These are phyloP conservation scores for Agarophyton chilense DNA, from an alignment of 23 red algal genomes.

Conservation along the genomic window DNA sequence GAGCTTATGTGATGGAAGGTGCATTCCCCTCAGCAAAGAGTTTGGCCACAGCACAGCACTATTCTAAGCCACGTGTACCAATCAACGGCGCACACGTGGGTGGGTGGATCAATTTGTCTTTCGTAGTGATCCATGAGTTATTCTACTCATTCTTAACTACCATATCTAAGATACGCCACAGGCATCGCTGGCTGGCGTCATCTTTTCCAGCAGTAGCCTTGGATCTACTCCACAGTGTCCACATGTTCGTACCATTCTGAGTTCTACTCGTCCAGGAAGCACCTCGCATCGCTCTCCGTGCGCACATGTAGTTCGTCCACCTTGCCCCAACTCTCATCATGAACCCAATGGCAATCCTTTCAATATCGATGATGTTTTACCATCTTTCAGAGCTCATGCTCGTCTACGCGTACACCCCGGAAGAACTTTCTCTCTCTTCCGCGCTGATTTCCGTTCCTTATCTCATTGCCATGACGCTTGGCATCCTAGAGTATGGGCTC, in stretches of 20 bases:
- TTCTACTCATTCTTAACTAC: too few relatives aligned
- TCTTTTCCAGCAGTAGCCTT: too few relatives aligned
- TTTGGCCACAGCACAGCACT: too few relatives aligned
- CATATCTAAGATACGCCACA: too few relatives aligned
- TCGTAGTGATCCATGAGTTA: too few relatives aligned
- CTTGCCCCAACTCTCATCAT: background rate
- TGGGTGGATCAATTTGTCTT: too few relatives aligned
- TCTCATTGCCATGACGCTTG: constrained; percentile 68
- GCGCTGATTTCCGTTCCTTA: constrained; percentile 76
- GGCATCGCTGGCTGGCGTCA: too few relatives aligned
- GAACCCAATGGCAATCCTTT: constrained; percentile 16
- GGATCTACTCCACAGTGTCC: too few relatives aligned
- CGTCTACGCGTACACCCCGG: constrained; percentile 46
- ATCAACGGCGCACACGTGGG: background rate
- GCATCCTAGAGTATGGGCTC: constrained; percentile 74
- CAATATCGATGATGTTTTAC: constrained; percentile 61
- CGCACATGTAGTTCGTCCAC: background rate
- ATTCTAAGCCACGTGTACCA: background rate
- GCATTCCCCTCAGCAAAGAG: too few relatives aligned
- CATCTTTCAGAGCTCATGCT: constrained; percentile 78
- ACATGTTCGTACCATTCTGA: too few relatives aligned
- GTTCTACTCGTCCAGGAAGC: too few relatives aligned
- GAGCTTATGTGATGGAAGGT: too few relatives aligned
- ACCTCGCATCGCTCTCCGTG: background rate
- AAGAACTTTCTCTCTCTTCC: constrained; percentile 46